Evolutionary conservation across 345 rosid genomes (phyloP), one percentile per base, ranked within the genome.

Genomic region (Rhizophora mangle): DNA sequence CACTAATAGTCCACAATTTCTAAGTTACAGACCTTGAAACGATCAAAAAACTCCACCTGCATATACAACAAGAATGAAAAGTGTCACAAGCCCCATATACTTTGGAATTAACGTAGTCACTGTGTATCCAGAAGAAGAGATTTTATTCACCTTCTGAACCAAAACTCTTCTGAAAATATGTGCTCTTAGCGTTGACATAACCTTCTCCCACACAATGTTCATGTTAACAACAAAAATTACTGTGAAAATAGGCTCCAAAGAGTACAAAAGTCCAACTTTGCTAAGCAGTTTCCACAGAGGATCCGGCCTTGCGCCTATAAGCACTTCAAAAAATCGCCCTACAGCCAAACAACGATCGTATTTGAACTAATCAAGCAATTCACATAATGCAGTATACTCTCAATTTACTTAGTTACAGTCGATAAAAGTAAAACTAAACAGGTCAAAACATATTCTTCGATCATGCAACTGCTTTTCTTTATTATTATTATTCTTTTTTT

Each of bases 21-120:
- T 29, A 1, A 6, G 16, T 37, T 20, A 63, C 85, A 64, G 57
- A 91, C 98, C 97, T 91, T 94, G 82, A 87, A 85, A 22, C 87
- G 82, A 80, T 94, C 97, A 60, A 89, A 94, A 83, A 94, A 91
- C 82, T 89, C 97, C 65, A 82, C 85, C 98, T 94, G 89, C 78
- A 69, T 32, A 46, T 22, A 63, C 39, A 47, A 47, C 47, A 69
- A 65, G 47, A 60, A 43, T 53, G 64, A 24, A 58, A 27, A 29
- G 26, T 13, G 32, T 47, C 32, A 59, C 34, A 59, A 24, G 3
- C 49, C 18, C 18, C 19, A 13, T 15, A 11, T 43, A 13, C 6
- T 16, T 15, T 13, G 30, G 27, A 53, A 21, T 52, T 37, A 20
- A 62, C 18, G 15, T 22, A 59, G 49, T 36, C 52, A 52, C 16